Percentiles rank a stretch among this genome's conserved stretches.
These are phyloP conservation scores for Fusarium sp. DNA, from an alignment of 2,329 filamentous ascomycete genomes.

Conservation along the genomic window DNA sequence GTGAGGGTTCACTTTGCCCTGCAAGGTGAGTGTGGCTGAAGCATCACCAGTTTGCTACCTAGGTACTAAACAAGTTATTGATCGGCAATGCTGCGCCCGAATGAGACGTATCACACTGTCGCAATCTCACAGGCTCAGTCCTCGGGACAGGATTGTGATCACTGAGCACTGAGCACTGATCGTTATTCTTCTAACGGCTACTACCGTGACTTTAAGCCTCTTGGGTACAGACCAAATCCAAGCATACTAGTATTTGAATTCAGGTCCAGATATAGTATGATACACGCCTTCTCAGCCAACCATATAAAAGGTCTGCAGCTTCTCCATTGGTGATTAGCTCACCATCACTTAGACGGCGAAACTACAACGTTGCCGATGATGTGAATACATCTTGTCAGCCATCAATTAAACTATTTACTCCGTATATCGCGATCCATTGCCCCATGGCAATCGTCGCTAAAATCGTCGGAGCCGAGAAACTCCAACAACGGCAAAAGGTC, in stretches of 20 bases:
- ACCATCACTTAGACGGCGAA: constrained; percentile 8
- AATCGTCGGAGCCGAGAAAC: constrained; percentile 23
- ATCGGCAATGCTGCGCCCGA: constrained; percentile 30
- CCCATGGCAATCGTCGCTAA: background rate
- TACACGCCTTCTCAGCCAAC: background rate
- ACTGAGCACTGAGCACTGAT: background rate
- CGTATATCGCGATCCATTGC: background rate
- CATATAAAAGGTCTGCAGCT: background rate
- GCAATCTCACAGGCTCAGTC: constrained; percentile 12
- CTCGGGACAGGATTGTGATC: background rate
- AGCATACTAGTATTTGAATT: background rate
- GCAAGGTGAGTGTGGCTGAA: constrained; percentile 21
- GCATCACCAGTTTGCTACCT: constrained; percentile 6
- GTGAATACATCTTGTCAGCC: background rate
- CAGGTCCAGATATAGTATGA: background rate
- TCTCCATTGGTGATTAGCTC: background rate
- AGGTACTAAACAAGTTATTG: background rate
- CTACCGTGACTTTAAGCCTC: background rate
- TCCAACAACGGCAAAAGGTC: constrained; percentile 13
- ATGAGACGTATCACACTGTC: constrained; percentile 20
- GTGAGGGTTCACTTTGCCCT: background rate
- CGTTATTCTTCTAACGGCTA: background rate
- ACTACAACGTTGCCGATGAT: constrained; percentile 2
- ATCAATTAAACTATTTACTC: background rate
- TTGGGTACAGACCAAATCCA: background rate